Percentiles rank a stretch among this genome's conserved stretches.
phyloP scores from a whole-genome alignment of 148 eudicot species.

The Beta vulgaris region DNA sequence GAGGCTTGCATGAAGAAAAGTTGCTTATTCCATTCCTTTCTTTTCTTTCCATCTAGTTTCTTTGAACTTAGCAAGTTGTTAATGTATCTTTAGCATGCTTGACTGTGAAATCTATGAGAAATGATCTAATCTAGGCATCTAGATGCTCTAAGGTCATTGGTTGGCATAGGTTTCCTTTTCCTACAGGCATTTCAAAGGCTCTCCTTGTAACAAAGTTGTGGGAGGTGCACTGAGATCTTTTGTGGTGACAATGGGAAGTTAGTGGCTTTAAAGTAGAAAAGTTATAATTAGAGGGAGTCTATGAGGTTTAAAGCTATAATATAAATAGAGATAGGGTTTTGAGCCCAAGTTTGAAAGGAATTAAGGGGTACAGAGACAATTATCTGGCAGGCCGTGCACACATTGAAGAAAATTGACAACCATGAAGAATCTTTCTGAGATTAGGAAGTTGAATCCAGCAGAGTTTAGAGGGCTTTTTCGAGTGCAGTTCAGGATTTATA shows the following conservation, averaged over 20 bases:
- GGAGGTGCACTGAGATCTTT: neutral
- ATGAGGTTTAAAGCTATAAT: neutral
- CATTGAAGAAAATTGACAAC: neutral
- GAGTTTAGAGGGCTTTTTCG: neutral
- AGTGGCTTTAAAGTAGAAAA: neutral
- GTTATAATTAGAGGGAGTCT: neutral
- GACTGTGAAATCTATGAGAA: neutral
- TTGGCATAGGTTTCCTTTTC: too few relatives aligned
- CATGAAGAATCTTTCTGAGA: neutral
- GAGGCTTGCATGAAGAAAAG: neutral
- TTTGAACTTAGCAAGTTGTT: neutral
- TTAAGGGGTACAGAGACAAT: neutral
- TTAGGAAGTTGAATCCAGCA: neutral
- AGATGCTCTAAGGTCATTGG: neutral
- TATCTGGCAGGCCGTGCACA: neutral
- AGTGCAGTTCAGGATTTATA: constrained; percentile 5
- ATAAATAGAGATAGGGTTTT: neutral
- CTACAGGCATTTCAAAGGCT: too few relatives aligned
- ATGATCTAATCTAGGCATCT: neutral
- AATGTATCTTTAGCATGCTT: neutral
- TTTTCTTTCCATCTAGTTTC: neutral
- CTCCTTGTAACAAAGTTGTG: neutral
- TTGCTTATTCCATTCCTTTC: neutral
- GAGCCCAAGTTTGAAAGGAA: neutral
- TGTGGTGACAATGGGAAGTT: neutral